phyloP scores from a whole-genome alignment of 2,329 filamentous ascomycete genomes.

The Colletotrichum scovillei region DNA sequence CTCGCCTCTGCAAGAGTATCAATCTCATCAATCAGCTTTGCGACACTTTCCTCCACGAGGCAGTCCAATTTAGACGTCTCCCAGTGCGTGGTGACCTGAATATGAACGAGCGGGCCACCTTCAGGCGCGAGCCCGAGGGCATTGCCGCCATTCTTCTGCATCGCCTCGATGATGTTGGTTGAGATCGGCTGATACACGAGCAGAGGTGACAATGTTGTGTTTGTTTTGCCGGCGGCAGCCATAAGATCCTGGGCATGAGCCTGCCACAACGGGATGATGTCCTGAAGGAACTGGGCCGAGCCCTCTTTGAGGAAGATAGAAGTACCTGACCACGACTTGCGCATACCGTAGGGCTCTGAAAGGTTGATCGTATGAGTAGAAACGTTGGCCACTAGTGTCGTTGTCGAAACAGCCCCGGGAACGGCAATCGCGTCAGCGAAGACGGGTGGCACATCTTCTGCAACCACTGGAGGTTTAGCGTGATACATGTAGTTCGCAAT shows the following conservation, averaged over 20 bases:
- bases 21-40: conserved; percentile 40
- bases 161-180: conserved; percentile 44
- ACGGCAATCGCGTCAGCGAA: conserved; percentile 41
- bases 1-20: conserved; percentile 42
- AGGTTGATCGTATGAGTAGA: conserved; percentile 40
- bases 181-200: conserved; percentile 53
- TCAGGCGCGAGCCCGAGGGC: conserved; percentile 50
- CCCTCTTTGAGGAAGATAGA: conserved; percentile 5
- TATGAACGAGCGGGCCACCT: conserved; percentile 46
- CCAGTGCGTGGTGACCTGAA: conserved; percentile 45
- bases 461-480: conserved; percentile 21
- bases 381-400: conserved; percentile 40
- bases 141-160: conserved; percentile 53
- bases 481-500: conserved; percentile 36
- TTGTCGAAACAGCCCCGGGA: conserved; percentile 36
- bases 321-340: conserved; percentile 35
- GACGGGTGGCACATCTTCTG: conserved; percentile 33
- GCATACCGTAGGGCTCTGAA: conserved; percentile 39
- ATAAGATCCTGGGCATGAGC: conserved; percentile 33
- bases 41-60: conserved; percentile 39
- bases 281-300: conserved; percentile 38
- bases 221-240: conserved; percentile 18
- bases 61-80: conserved; percentile 42
- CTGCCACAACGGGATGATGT: conserved; percentile 42
- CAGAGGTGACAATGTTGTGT: conserved; percentile 35